Evolutionary conservation across 2,329 filamentous ascomycete species (phyloP).

Genomic region (Emergomyces pasteurianus): DNA sequence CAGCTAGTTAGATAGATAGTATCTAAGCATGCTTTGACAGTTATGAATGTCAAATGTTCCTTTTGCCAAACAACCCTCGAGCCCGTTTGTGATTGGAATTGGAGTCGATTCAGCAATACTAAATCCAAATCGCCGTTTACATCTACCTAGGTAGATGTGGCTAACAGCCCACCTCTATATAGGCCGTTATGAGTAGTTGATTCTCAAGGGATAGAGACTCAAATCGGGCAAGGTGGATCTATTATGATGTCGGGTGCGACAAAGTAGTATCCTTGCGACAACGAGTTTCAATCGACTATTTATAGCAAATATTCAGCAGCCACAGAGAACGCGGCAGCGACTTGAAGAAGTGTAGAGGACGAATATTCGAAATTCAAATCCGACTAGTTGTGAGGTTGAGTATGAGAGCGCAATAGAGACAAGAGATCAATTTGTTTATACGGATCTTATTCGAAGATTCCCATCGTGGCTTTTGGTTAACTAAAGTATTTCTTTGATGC

Average conservation of each 20-base stretch:
- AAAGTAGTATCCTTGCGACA: not conserved
- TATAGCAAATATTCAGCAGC: not conserved
- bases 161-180: not conserved
- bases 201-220: not conserved
- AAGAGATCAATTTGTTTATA: not conserved
- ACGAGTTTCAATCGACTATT: not conserved
- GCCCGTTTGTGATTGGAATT: not conserved
- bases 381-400: not conserved
- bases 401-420: not conserved
- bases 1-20: not conserved
- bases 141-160: not conserved
- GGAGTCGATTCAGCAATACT: not conserved
- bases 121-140: not conserved
- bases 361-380: not conserved
- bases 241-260: not conserved
- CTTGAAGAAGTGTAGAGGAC: not conserved
- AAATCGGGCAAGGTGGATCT: not conserved
- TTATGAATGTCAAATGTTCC: not conserved
- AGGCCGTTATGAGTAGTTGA: not conserved
- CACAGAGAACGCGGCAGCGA: not conserved
- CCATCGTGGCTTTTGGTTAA: not conserved
- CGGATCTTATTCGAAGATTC: not conserved
- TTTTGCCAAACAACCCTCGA: not conserved
- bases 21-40: not conserved
- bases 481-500: not conserved